Base-by-base conservation (phyloP, 2,329 filamentous ascomycete species). In the Colletotrichum godetiae region DNA sequence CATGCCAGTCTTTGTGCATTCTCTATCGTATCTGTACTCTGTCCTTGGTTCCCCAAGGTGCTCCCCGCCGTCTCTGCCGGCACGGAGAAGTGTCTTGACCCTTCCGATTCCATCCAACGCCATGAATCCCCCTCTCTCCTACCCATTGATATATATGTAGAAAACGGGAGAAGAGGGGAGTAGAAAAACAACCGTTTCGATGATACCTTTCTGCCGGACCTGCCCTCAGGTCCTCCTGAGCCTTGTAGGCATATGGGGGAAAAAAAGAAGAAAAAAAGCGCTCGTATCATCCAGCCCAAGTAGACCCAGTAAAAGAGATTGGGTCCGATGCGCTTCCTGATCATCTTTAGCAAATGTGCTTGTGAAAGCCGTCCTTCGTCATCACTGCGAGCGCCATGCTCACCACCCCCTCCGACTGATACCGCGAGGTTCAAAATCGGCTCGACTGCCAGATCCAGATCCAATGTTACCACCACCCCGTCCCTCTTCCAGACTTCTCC, bases 401-500 rank as follows among this genome's bases (percentile, higher is more conserved):
- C 74, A 82, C 83, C 83, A 85, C n/a, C 81, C 83, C 63, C 83
- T 78, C 72, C 80, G 79, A 19, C 78, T 79, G 59, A 79, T 80
- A 58, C 82, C 81, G 46, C 82, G 80, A 33, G 78, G 80, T 72
- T 87, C 86, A 68, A 83, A 87, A 19, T 79, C 79, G 58, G 79
- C 81, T 67, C 83, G 80, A 35, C 86, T 80, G 22, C 76, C 73
- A 19, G 75, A 75, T 4, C 77, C 81, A 29, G 81, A 78, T 22
- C 82, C 86, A 64, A 83, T 81, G 70, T 83, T 82, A 27, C 80
- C 79, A 33, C 82, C 81, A 4, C 83, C 81, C 56, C 84, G 80
- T 1, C 81, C 82, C 74, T 92, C 90, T 76, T 92, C 90, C 8
- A 92, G 80, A 76, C 89, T 92, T 74, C 88, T 86, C 74, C 90